Base-by-base conservation (phyloP, 192 early-diverging fungal genomes). In the Podila clonocystis region DNA sequence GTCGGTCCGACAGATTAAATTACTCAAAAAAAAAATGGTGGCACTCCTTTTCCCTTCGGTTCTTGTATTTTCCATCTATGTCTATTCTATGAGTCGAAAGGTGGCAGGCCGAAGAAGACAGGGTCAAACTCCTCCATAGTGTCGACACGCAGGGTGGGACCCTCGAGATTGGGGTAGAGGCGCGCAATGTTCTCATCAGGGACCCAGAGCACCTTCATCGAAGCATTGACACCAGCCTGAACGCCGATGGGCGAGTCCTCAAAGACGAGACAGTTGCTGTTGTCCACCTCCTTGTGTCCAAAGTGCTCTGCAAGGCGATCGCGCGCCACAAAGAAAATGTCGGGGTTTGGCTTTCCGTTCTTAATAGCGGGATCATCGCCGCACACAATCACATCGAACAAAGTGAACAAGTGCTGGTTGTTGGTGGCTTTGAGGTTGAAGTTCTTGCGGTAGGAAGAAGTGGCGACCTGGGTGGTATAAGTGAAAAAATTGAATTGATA, bases 191-290 rank as follows among this genome's bases (percentile, higher is more conserved):
- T 82, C 36, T 83, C 82, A 86, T 99, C 96, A 13, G 97, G 97
- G 20, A 97, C 92, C 96, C 96, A 97, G 38, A 96, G 82, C 12
- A 93, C 91, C 73, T 88, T 83, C 96, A 98, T 97, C 1, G 84
- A 84, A 2, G 97, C 97, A 72, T 88, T 90, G 20, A 89, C 82
- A 7, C 90, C 97, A 2, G 96, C 96, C 68, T 93, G 65, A 4
- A 97, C 90, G 19, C 97, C 97, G 65, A 89, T 89, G 22, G 85
- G 74, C 4, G 96, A 91, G 67, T 99, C 96, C 82, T 99, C 97
- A 91, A 99, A 99, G 29, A 99, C 96, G 48, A 99, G 86, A 66
- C 93, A 93, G 9, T 90, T 85, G 6, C 85, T 82, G 78, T 45
- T 93, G 90, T 19, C 93, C 59, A 68, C 75, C 13, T 62, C 38